Base-by-base conservation (phyloP, 345 rosid genomes). In the Turritis glabra region DNA sequence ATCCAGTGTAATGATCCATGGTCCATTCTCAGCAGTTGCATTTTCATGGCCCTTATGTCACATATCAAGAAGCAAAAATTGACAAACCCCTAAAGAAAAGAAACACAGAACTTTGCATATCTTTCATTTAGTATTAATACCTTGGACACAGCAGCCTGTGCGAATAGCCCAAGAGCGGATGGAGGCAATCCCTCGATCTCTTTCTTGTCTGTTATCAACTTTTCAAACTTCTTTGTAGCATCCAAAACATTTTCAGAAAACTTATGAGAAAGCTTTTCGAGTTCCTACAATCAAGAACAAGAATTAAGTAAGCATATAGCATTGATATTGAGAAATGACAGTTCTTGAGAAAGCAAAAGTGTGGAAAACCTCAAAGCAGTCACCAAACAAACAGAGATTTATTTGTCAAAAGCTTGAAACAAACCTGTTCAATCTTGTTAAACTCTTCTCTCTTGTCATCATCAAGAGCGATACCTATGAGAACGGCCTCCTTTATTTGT, bases 171-270 rank as follows among this genome's bases (percentile, higher is more conserved):
- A 73, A 90, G 91, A 73, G 96, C 86, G 23, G 88, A 80, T 47
- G 93, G 87, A 56, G 94, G 95, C 86, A 94, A 78, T 60, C 98
- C 98, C 18, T 91, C 95, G 35, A 94, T 84, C 58, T 87, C 97
- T 67, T 85, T 88, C 81, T 90, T 86, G 80, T 90, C 88, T 1
- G 85, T 87, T 41, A 94, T 84, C 59, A 90, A 69, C 77, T 88
- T 94, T 83, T 91, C 96, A 85, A 87, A 94, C 56, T 82, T 87
- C 82, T 91, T 94, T 78, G 97, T 94, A 67, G 97, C 90, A 75
- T 94, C 98, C 83, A 94, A 79, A 67, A 90, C 95, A 70, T 94
- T 94, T 82, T 90, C 97, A 48, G 57, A 83, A 68, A 94, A 94
- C 76, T 90, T 94, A 60, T 87, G 90, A 35, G 97, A 85, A 54